These are phyloP conservation scores for Scutellaria baicalensis DNA, from an alignment of 257 asterid genomes.

Conservation along the genomic window DNA sequence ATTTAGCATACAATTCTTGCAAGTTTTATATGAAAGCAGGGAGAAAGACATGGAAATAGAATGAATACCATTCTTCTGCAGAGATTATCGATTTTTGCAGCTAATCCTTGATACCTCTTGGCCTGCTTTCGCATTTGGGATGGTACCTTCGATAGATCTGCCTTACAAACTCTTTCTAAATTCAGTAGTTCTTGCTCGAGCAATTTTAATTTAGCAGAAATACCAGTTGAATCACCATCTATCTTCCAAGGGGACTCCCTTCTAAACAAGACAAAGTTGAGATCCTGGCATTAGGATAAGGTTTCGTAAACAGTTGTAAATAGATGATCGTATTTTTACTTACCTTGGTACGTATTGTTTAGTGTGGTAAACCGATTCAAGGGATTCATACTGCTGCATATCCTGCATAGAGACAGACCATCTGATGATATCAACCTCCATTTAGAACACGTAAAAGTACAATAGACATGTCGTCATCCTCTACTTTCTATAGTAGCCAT, in stretches of 20 bases:
- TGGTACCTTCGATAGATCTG: conserved; percentile 65
- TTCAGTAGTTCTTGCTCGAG: conserved; percentile 88
- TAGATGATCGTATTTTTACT: neutral
- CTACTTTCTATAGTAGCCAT: neutral
- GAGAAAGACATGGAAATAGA: neutral
- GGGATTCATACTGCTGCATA: conserved; percentile 64
- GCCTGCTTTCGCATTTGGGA: conserved; percentile 82
- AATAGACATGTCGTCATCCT: neutral
- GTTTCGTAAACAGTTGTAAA: neutral
- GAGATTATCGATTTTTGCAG: conserved; percentile 82
- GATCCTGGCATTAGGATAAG: conserved; percentile 6
- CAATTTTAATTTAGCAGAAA: conserved; percentile 68
- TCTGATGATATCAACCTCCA: neutral
- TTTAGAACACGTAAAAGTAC: neutral
- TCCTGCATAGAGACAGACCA: conserved; percentile 52
- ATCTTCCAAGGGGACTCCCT: conserved; percentile 98
- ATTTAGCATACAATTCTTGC: neutral
- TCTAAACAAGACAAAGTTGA: conserved; percentile 32
- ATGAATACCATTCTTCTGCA: conserved; percentile 85
- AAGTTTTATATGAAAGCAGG: too few species aligned
- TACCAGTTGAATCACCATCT: conserved; percentile 76
- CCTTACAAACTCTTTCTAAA: conserved; percentile 64
- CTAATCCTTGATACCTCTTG: conserved; percentile 85
- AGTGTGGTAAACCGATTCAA: conserved; percentile 52
- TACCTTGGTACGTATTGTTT: conserved; percentile 89